Conservation (phyloP, 495 filamentous ascomycete genomes). For the Lophiostoma macrostomum region DNA sequence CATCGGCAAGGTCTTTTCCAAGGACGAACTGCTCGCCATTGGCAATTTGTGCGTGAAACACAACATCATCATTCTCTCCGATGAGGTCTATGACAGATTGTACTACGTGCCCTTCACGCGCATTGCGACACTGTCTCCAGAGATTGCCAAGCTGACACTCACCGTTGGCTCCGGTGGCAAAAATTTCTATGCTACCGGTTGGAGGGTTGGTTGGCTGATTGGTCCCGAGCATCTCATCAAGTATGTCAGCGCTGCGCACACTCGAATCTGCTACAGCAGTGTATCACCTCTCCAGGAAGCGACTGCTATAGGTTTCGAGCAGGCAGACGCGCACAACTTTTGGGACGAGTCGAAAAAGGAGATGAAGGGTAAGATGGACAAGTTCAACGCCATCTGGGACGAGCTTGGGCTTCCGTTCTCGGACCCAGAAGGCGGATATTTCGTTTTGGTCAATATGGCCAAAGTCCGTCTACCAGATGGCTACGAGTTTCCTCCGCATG, state of each 20-base stretch:
- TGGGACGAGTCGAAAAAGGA: slow-evolving; percentile 81
- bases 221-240: slow-evolving; percentile 86
- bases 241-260: slow-evolving; percentile 89
- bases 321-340: slow-evolving; percentile 79
- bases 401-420: slow-evolving; percentile 91
- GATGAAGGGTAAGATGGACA: slow-evolving; percentile 85
- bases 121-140: slow-evolving; percentile 81
- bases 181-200: slow-evolving; percentile 96
- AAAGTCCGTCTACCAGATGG: slow-evolving; percentile 76
- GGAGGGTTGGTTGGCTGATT: slow-evolving; percentile 94
- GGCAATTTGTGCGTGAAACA: slow-evolving; percentile 89
- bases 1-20: slow-evolving; percentile 89
- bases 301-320: slow-evolving; percentile 90
- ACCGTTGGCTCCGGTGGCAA: slow-evolving; percentile 95
- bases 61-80: slow-evolving; percentile 91
- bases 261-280: slow-evolving; percentile 91
- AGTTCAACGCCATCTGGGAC: slow-evolving; percentile 82
- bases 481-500: slow-evolving; percentile 86
- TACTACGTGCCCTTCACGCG: slow-evolving; percentile 94
- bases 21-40: slow-evolving; percentile 76
- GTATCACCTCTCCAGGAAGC: slow-evolving; percentile 94
- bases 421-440: slow-evolving; percentile 93
- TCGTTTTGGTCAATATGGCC: slow-evolving; percentile 86
- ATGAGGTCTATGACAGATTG: slow-evolving; percentile 94
- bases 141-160: slow-evolving; percentile 80